phyloP scores from a whole-genome alignment of 345 rosid genomes.

The Populus tremula region DNA sequence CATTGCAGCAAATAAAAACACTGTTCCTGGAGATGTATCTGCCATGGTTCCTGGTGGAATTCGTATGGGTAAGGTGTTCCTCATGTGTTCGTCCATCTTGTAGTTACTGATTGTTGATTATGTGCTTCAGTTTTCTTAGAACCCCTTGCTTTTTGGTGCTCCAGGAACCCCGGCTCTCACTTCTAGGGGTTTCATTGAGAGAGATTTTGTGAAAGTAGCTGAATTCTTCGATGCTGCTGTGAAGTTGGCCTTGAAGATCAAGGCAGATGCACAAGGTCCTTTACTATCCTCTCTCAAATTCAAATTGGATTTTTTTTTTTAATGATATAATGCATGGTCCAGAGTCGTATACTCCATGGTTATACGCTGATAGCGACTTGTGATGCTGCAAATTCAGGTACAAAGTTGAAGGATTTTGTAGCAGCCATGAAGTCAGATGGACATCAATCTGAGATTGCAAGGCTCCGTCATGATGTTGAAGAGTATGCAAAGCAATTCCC shows the following conservation, averaged over 20 bases:
- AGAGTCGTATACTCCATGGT: not conserved
- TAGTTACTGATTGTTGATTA: constrained; percentile 1
- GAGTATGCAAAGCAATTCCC: constrained; percentile 82
- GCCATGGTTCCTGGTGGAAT: constrained; percentile 99
- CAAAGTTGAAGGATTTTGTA: constrained; percentile 81
- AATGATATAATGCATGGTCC: not conserved
- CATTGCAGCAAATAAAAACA: constrained; percentile 91
- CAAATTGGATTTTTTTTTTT: not conserved
- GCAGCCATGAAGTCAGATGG: constrained; percentile 61
- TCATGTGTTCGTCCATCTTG: constrained; percentile 7
- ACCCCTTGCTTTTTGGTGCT: constrained; percentile 16
- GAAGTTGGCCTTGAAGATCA: constrained; percentile 73
- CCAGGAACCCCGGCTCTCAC: constrained; percentile 97
- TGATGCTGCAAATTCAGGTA: constrained; percentile 42
- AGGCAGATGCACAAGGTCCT: constrained; percentile 65
- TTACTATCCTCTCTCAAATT: not conserved
- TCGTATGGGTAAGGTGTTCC: constrained; percentile 68
- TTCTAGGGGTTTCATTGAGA: constrained; percentile 86
- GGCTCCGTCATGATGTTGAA: constrained; percentile 65
- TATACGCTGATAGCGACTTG: not conserved
- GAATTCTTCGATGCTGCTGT: constrained; percentile 85
- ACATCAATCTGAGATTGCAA: constrained; percentile 58
- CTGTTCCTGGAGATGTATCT: constrained; percentile 97
- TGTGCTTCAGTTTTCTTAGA: constrained; percentile 1
- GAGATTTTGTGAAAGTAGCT: constrained; percentile 87